Evolutionary conservation across 441 rosid genomes (phyloP).

Genomic region (Melianthus villosus): DNA sequence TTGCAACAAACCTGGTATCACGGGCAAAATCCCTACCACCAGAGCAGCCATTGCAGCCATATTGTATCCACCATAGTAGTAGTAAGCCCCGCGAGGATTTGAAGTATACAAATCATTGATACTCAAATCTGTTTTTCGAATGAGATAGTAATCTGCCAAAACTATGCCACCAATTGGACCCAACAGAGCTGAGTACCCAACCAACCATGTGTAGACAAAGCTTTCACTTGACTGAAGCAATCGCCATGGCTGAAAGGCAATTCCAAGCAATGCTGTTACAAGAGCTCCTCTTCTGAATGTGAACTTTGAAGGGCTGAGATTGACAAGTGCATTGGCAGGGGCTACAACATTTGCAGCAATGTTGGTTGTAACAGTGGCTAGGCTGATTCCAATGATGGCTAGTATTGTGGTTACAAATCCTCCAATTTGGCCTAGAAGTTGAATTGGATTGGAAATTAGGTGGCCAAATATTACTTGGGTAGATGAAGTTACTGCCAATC

Average conservation of each 20-base stretch:
- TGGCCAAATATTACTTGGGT: constrained; percentile 57
- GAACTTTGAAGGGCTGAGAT: constrained; percentile 58
- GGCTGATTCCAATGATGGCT: constrained; percentile 54
- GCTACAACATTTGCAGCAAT: constrained; percentile 83
- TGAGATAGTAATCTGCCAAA: constrained; percentile 55
- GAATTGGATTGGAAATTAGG: constrained; percentile 67
- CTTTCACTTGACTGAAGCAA: constrained; percentile 75
- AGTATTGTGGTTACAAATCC: constrained; percentile 41
- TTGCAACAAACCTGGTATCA: constrained; percentile 61
- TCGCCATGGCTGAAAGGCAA: constrained; percentile 76
- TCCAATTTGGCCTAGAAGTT: constrained; percentile 54
- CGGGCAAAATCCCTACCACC: constrained; percentile 51
- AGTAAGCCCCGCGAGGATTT: constrained; percentile 46
- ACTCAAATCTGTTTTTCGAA: constrained; percentile 27
- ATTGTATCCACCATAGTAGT: constrained; percentile 49
- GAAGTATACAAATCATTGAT: constrained; percentile 38
- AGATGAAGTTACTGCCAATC: constrained; percentile 67
- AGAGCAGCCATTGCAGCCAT: constrained; percentile 43
- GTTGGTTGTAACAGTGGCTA: constrained; percentile 72
- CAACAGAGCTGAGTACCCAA: constrained; percentile 75
- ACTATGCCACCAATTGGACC: constrained; percentile 76
- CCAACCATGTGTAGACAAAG: constrained; percentile 82
- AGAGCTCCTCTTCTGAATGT: constrained; percentile 65
- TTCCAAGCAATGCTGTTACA: constrained; percentile 57
- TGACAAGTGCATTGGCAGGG: constrained; percentile 76